phyloP scores from a whole-genome alignment of 2,329 filamentous ascomycete genomes.

The Colletotrichum sp. region DNA sequence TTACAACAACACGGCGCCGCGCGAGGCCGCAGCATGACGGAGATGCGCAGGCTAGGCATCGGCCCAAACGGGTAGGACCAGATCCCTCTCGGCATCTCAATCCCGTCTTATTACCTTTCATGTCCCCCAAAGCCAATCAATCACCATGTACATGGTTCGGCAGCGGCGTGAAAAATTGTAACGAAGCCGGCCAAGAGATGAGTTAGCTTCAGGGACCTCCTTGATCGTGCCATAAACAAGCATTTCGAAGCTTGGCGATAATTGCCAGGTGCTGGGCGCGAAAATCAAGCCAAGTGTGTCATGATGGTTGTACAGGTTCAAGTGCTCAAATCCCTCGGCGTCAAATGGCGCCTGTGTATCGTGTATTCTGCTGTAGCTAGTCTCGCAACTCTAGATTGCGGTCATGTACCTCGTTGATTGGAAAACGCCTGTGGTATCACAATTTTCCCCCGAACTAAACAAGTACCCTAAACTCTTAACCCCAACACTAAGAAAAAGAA shows the following conservation, averaged over 20 bases:
- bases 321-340: background rate
- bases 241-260: background rate
- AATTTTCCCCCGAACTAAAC: background rate
- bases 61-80: background rate
- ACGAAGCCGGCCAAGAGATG: background rate
- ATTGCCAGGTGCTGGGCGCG: background rate
- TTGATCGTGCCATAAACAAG: background rate
- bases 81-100: background rate
- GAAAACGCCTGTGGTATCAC: slow-evolving; percentile 10
- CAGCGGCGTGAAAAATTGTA: background rate
- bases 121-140: background rate
- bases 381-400: background rate
- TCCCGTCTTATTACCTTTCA: background rate
- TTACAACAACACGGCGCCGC: background rate
- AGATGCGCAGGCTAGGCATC: slow-evolving; percentile 1
- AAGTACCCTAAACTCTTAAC: background rate
- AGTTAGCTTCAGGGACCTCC: background rate
- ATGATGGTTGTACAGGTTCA: background rate
- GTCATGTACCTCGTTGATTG: background rate
- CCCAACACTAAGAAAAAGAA: background rate
- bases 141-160: background rate
- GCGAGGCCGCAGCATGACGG: slow-evolving; percentile 1
- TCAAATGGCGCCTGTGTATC: background rate
- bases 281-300: background rate
- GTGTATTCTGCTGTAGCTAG: background rate